Conservation (phyloP, 1,284 basidiomycete species). For the Trichosporon coremiiforme region DNA sequence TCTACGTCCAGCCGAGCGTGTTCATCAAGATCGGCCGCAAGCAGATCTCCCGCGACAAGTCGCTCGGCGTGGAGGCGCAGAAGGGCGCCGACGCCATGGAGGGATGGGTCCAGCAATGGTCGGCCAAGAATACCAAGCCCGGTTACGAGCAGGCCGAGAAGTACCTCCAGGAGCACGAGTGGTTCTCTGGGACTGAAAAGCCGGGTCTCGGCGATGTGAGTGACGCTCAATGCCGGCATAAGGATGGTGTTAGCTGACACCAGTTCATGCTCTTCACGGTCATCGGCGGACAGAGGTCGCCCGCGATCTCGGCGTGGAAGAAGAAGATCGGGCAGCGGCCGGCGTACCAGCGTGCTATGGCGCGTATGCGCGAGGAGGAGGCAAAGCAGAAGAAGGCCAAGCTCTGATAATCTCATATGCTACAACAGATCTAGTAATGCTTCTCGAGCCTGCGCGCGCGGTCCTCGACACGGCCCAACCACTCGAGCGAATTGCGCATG, state of each 20-base stretch:
- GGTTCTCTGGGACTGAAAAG: slow-evolving; percentile 24
- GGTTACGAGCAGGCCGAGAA: slow-evolving; percentile 21
- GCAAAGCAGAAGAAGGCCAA: slow-evolving; percentile 15
- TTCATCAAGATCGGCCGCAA: slow-evolving; percentile 16
- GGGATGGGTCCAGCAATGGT: slow-evolving; percentile 20
- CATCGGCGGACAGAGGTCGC: slow-evolving; percentile 11
- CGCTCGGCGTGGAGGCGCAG: slow-evolving; percentile 4
- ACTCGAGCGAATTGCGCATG: slow-evolving; percentile 55
- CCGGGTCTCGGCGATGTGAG: slow-evolving; percentile 23
- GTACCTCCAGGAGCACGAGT: slow-evolving; percentile 13
- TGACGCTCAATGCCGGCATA: too few species aligned
- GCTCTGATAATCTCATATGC: slow-evolving; percentile 11
- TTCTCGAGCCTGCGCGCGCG: slow-evolving; percentile 8
- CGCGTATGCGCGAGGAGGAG: slow-evolving; percentile 22
- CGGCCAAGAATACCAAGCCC: not conserved
- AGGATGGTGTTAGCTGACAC: too few species aligned
- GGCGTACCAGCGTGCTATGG: slow-evolving; percentile 23
- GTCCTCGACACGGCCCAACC: not conserved
- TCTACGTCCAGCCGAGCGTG: slow-evolving; percentile 35
- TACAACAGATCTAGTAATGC: slow-evolving; percentile 8
- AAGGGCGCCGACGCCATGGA: slow-evolving; percentile 20
- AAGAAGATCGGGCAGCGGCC: slow-evolving; percentile 25
- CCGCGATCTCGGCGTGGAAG: slow-evolving; percentile 24
- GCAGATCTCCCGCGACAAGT: slow-evolving; percentile 12
- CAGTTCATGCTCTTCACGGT: slow-evolving; percentile 22